Evolutionary conservation across 805 yeast species (phyloP).

Genomic region (Cyberlindnera mycetangii): DNA sequence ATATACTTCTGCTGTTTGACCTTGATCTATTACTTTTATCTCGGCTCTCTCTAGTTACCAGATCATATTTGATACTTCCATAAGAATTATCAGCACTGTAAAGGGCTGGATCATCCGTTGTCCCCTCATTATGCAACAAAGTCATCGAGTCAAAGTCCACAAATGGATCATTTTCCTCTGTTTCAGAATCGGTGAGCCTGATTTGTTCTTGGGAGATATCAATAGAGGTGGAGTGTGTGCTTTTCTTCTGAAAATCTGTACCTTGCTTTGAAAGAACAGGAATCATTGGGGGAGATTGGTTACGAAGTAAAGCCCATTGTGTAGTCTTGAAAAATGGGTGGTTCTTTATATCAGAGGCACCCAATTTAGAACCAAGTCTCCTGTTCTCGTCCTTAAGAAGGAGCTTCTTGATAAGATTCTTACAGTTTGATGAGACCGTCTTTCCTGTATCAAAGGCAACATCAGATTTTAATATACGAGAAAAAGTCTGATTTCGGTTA

Average conservation of each 20-base stretch:
- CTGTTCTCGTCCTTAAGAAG: conserved; percentile 86
- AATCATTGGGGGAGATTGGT: conserved; percentile 93
- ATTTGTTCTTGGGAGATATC: conserved; percentile 30
- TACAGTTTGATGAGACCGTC: conserved; percentile 70
- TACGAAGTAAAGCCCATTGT: conserved; percentile 93
- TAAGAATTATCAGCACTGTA: conserved; percentile 44
- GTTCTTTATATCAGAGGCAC: conserved; percentile 91
- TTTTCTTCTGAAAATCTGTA: conserved; percentile 44
- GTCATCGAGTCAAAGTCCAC: conserved; percentile 84
- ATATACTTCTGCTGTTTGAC: conserved; percentile 35
- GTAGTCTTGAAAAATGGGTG: conserved; percentile 89
- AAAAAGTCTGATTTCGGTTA: conserved; percentile 84
- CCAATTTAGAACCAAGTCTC: conserved; percentile 86
- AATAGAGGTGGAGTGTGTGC: conserved; percentile 22
- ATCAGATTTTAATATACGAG: conserved; percentile 81
- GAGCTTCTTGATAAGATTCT: conserved; percentile 73
- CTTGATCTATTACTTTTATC: conserved; percentile 33
- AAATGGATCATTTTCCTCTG: conserved; percentile 61
- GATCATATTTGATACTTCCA: conserved; percentile 36
- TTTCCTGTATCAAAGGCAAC: conserved; percentile 74
- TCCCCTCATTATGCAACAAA: conserved; percentile 66
- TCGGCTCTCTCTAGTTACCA: not conserved
- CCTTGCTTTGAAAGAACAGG: conserved; percentile 66
- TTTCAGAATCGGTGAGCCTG: conserved; percentile 24
- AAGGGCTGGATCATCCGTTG: conserved; percentile 42